Base-by-base conservation (phyloP, 768 basidiomycete species). In the Leccinum fibrillosum region DNA sequence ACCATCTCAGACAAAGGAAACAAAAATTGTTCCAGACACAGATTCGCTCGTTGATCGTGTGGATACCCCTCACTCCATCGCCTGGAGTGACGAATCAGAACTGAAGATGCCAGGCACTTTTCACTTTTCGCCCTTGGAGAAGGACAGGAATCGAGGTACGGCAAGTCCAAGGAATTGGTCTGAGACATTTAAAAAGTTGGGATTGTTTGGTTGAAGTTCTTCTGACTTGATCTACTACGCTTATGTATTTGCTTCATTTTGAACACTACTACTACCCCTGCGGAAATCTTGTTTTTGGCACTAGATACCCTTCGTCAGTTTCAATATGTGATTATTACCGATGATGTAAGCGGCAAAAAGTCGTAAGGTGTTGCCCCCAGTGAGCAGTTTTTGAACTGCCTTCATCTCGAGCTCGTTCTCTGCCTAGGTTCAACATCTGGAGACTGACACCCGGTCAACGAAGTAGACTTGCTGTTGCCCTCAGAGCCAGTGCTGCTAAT, bases 21-120 rank as follows among this genome's bases (percentile, higher is more conserved):
- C 52, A 3, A 15, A 1, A 1, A 23, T 37, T 1, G 32, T 45
- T 56, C 26, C 56, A n/a, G 39, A 11, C 49, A 39, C 28, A 21
- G 25, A 53, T 10, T 12, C 21, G 25, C 3, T 21, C n/a, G 53
- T 32, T n/a, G 52, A 47, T 21, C 55, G 15, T n/a, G 54, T 35
- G 45, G 64, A 50, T n/a, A 50, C 56, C 2, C 19, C 55, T 44
- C 59, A 32, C 10, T 56, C 56, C 25, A 48, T 45, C 2, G 58
- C 51, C 21, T 30, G 28, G 35, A 69, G 74, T 39, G 66, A 72
- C 26, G 74, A 76, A 26, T 56, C 68, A 21, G 74, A 76, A 35
- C 60, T 75, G 55, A 65, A 52, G 54, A 84, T 86, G 71, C 85
- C 84, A 2, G 84, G 85, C 10, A 80, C 81, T 30, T 83, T 84